Conservation (phyloP, 148 eudicot genomes). For the Simmondsia chinensis region DNA sequence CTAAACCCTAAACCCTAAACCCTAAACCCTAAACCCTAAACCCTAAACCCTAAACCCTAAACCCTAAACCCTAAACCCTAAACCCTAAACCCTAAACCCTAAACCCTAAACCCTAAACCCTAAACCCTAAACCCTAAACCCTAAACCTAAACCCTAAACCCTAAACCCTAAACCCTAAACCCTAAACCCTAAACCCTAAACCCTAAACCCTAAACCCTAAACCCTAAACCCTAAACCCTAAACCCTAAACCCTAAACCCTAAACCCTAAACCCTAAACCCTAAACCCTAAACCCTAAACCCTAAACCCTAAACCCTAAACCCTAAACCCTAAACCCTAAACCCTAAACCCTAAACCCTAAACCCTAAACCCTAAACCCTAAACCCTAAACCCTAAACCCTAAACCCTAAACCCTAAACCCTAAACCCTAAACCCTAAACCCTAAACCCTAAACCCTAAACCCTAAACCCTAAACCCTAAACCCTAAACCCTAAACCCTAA, state of each 20-base stretch:
- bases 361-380: conserved; percentile 2
- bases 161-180: conserved; percentile 11
- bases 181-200: conserved; percentile 13
- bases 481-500: conserved; percentile 5
- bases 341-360: background rate
- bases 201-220: conserved; percentile 16
- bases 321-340: background rate
- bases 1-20: conserved; percentile 17
- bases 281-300: conserved; percentile 3
- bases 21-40: conserved; percentile 4
- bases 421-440: conserved; percentile 5
- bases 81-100: background rate
- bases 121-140: conserved; percentile 12
- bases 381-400: conserved; percentile 8
- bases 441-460: background rate
- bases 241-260: background rate
- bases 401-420: conserved; percentile 7
- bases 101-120: conserved; percentile 13
- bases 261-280: conserved; percentile 2
- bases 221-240: conserved; percentile 10
- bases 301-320: conserved; percentile 2
- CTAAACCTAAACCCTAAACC: conserved; percentile 13
- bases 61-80: conserved; percentile 15
- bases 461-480: background rate
- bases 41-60: conserved; percentile 9